Percentiles rank a stretch among this genome's conserved stretches.
phyloP scores from a whole-genome alignment of 805 yeast species.

The Ogataea paraovalis region DNA sequence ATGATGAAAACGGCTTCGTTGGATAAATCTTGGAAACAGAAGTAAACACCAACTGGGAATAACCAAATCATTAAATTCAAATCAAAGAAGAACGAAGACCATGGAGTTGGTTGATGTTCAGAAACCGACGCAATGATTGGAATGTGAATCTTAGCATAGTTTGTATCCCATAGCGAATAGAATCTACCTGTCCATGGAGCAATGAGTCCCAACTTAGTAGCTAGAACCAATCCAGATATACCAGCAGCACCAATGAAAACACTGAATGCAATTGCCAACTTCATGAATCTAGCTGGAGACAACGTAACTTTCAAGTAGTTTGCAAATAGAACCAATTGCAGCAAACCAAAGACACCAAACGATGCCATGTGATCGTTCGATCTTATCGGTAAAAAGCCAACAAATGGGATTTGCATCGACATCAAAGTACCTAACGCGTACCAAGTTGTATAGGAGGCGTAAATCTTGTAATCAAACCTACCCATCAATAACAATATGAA shows the following conservation, averaged over 20 bases:
- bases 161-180: slow-evolving; percentile 97
- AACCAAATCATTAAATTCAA: slow-evolving; percentile 91
- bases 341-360: slow-evolving; percentile 91
- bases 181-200: slow-evolving; percentile 99
- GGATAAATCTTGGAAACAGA: slow-evolving; percentile 81
- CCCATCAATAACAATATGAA: slow-evolving; percentile 92
- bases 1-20: slow-evolving; percentile 93
- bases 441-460: slow-evolving; percentile 95
- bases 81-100: slow-evolving; percentile 98
- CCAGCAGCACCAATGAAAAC: slow-evolving; percentile 57
- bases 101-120: slow-evolving; percentile 99
- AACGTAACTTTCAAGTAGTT: slow-evolving; percentile 73
- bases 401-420: slow-evolving; percentile 99
- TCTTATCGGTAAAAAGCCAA: slow-evolving; percentile 93
- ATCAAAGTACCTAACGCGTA: slow-evolving; percentile 96
- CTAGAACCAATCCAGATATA: slow-evolving; percentile 62
- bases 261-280: slow-evolving; percentile 60
- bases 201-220: slow-evolving; percentile 88
- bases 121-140: slow-evolving; percentile 98
- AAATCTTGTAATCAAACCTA: slow-evolving; percentile 75
- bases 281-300: slow-evolving; percentile 67
- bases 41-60: slow-evolving; percentile 95
- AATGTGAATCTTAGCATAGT: slow-evolving; percentile 94
- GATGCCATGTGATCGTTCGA: slow-evolving; percentile 99
- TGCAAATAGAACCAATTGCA: slow-evolving; percentile 87